Percentiles rank a stretch among this genome's conserved stretches.
phyloP scores from a whole-genome alignment of 257 asterid species.

The Mitragyna speciosa region DNA sequence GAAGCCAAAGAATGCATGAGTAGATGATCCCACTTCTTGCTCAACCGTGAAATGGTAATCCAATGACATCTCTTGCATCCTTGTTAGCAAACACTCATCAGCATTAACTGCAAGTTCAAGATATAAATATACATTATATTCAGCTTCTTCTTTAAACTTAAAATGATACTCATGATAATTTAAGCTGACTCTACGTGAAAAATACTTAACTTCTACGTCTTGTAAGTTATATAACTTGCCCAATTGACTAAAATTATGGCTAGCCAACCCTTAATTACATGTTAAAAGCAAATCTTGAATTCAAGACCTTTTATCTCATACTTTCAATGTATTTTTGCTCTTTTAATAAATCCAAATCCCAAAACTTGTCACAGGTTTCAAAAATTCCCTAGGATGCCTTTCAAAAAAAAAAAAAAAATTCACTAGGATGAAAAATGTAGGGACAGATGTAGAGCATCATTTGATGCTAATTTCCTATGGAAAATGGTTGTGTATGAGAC shows the following conservation, averaged over 20 bases:
- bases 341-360: too few relatives aligned
- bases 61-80: slow-evolving; percentile 98
- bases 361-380: too few relatives aligned
- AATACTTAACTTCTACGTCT: background rate
- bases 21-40: slow-evolving; percentile 97
- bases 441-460: slow-evolving; percentile 1
- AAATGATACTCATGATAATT: background rate
- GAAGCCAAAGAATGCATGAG: slow-evolving; percentile 99
- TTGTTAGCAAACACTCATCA: slow-evolving; percentile 80
- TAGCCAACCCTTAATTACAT: too few relatives aligned
- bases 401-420: background rate
- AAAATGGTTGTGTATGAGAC: slow-evolving; percentile 8
- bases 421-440: background rate
- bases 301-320: too few relatives aligned
- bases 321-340: too few relatives aligned
- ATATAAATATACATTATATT: background rate
- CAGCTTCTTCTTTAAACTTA: background rate
- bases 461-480: background rate
- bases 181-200: too few relatives aligned
- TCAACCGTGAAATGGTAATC: slow-evolving; percentile 93
- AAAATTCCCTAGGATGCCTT: too few relatives aligned
- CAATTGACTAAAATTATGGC: too few relatives aligned
- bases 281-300: too few relatives aligned
- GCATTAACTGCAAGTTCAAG: slow-evolving; percentile 64
- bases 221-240: background rate